phyloP scores from a whole-genome alignment of 805 yeast species.

The Saturnispora serradocipensis region DNA sequence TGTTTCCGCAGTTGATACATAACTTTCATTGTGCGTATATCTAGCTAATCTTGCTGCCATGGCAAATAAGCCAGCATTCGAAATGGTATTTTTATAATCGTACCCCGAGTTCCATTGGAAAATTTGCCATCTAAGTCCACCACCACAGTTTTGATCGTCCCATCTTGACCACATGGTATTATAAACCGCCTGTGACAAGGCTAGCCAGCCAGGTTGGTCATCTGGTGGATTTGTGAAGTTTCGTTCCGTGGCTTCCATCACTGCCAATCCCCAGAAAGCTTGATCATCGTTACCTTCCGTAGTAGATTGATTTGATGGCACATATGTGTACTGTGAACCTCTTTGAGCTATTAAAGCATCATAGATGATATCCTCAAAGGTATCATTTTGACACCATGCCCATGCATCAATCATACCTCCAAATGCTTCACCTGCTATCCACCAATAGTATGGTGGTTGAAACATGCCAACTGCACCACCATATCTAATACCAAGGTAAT shows the following conservation, averaged over 20 bases:
- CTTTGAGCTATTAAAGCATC: conserved; percentile 58
- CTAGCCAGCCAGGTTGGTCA: conserved; percentile 44
- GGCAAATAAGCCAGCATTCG: conserved; percentile 77
- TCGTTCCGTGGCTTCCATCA: conserved; percentile 74
- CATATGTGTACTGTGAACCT: conserved; percentile 35
- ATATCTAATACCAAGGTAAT: conserved; percentile 55
- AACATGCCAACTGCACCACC: conserved; percentile 74
- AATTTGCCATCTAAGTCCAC: conserved; percentile 90
- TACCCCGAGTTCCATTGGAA: conserved; percentile 84
- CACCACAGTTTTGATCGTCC: no score
- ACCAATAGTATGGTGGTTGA: conserved; percentile 73
- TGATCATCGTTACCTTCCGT: conserved; percentile 94
- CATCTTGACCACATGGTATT: conserved; percentile 81
- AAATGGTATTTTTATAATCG: conserved; percentile 76
- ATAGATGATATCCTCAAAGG: conserved; percentile 48
- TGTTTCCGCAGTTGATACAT: conserved; percentile 65
- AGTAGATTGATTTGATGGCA: conserved; percentile 84
- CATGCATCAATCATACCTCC: conserved; percentile 66
- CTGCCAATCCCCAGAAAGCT: conserved; percentile 87
- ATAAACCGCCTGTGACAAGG: conserved; percentile 74
- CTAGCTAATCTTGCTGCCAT: conserved; percentile 78
- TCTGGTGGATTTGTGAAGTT: conserved; percentile 68
- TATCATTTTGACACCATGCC: conserved; percentile 57
- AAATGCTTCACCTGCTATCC: conserved; percentile 83
- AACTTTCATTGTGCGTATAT: conserved; percentile 63